Evolutionary conservation across 2,329 filamentous ascomycete species (phyloP).

Genomic region (Cladophialophora bantiana): DNA sequence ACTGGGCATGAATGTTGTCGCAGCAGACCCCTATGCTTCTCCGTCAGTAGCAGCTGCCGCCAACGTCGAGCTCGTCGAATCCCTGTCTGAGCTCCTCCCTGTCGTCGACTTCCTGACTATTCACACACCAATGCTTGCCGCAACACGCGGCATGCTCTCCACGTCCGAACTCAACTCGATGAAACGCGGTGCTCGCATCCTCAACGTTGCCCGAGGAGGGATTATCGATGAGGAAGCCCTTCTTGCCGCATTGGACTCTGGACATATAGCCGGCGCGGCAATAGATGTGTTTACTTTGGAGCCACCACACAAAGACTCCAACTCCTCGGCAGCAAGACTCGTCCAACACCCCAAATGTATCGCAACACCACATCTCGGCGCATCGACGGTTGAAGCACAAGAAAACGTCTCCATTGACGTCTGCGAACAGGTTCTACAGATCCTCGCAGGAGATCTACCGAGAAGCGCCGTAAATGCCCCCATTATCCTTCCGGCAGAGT

Average conservation of each 20-base stretch:
- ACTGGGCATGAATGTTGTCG: constrained; percentile 76
- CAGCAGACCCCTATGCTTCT: constrained; percentile 79
- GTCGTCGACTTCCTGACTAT: constrained; percentile 79
- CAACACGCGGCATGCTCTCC: constrained; percentile 76
- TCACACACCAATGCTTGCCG: constrained; percentile 79
- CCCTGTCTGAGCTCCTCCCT: constrained; percentile 67
- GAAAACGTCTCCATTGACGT: constrained; percentile 85
- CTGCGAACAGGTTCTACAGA: constrained; percentile 77
- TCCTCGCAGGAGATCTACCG: constrained; percentile 74
- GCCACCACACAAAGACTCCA: constrained; percentile 66
- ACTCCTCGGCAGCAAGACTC: constrained; percentile 67
- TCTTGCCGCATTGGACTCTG: constrained; percentile 71
- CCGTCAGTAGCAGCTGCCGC: constrained; percentile 72
- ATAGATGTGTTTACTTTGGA: constrained; percentile 82
- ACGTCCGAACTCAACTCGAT: constrained; percentile 71
- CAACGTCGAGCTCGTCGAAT: constrained; percentile 68
- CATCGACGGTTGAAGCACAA: constrained; percentile 81
- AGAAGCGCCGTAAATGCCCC: constrained; percentile 81
- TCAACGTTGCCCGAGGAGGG: constrained; percentile 81
- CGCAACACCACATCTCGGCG: constrained; percentile 79
- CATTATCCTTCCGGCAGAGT: constrained; percentile 81
- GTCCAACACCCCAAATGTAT: constrained; percentile 75
- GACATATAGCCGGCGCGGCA: constrained; percentile 76
- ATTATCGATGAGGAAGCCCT: constrained; percentile 80
- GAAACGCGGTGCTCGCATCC: constrained; percentile 74